Evolutionary conservation across 129 eudicot species (phyloP).

Genomic region (Apium graveolens): DNA sequence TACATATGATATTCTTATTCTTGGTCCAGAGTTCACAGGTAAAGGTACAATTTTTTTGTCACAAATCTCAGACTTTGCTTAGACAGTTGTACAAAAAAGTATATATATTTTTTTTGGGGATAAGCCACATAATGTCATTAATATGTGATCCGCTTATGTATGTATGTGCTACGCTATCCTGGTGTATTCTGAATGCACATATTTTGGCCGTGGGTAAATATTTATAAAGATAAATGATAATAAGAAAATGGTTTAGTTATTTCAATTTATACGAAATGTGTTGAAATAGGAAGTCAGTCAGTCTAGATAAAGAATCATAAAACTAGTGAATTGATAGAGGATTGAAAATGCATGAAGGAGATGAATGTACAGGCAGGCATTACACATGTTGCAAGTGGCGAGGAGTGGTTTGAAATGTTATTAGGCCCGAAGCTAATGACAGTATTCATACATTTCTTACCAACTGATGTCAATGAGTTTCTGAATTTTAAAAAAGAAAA

Average conservation of each 20-base stretch:
- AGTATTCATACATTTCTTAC: too few species aligned
- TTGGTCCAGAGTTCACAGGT: background rate
- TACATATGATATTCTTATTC: background rate
- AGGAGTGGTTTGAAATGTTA: too few species aligned
- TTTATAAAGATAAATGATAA: background rate
- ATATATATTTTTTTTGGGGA: background rate
- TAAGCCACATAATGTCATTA: background rate
- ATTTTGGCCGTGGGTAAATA: background rate
- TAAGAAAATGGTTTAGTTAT: background rate
- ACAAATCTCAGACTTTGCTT: background rate
- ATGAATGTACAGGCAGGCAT: background rate
- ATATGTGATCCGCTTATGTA: background rate
- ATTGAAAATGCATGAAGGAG: background rate
- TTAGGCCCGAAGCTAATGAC: too few species aligned
- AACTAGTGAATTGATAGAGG: background rate
- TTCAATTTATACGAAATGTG: too few species aligned
- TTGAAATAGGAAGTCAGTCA: too few species aligned
- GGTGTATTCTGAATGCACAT: background rate
- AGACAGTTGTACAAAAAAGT: background rate
- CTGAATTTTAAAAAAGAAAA: too few species aligned
- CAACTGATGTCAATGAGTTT: too few species aligned
- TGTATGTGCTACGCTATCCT: background rate
- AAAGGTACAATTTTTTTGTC: background rate
- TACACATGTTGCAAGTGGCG: too few species aligned
- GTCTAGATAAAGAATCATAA: too few species aligned